Conservation (phyloP, 768 basidiomycete species). For the Tricholoma sp. region DNA sequence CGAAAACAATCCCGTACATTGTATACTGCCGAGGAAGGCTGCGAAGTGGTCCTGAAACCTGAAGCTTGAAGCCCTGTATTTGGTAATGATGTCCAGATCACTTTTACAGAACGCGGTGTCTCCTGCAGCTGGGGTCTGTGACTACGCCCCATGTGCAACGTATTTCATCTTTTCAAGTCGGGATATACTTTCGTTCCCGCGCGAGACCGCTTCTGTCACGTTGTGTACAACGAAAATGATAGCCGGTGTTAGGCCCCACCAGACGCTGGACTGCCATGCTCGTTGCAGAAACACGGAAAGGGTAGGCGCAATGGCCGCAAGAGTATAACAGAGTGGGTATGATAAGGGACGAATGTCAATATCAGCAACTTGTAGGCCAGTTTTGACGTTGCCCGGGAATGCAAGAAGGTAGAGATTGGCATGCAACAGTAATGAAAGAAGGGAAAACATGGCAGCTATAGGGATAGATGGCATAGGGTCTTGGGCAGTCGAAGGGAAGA, state of each 20-base stretch:
- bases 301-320: conserved; percentile 44
- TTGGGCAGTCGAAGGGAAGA: conserved; percentile 31
- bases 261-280: conserved; percentile 48
- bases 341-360: conserved; percentile 24
- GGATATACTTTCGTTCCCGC: conserved; percentile 41
- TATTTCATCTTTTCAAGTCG: conserved; percentile 53
- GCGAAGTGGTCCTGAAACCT: neutral
- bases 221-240: conserved; percentile 42
- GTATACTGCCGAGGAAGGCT: no score
- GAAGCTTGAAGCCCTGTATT: neutral
- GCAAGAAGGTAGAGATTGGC: conserved; percentile 41
- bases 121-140: neutral
- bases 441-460: conserved; percentile 38
- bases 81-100: neutral
- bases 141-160: conserved; percentile 42
- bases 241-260: conserved; percentile 45
- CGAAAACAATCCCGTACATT: neutral
- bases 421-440: conserved; percentile 47
- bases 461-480: conserved; percentile 31
- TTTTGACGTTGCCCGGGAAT: conserved; percentile 33
- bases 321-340: conserved; percentile 23
- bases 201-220: conserved; percentile 38
- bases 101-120: neutral
- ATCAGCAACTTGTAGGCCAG: conserved; percentile 12
- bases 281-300: conserved; percentile 42